Conservation (phyloP, 352 stramenopile species). For the Phytophthora sojae region DNA sequence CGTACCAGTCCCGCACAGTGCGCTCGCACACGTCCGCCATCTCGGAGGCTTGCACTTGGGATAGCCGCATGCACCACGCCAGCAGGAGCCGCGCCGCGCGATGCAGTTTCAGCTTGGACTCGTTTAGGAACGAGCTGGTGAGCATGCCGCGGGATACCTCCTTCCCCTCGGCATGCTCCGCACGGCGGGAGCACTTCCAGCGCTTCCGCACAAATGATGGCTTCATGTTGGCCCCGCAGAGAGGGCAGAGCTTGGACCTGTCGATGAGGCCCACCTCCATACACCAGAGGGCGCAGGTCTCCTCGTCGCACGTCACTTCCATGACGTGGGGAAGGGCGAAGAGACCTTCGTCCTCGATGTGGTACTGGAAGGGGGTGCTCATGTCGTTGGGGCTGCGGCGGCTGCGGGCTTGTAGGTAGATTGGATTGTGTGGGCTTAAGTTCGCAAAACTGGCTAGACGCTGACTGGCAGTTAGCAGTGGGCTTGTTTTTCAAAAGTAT, state of each 20-base stretch:
- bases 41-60: conserved; percentile 3
- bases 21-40: neutral
- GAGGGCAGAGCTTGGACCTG: neutral
- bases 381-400: neutral
- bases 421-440: neutral
- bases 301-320: conserved; percentile 7
- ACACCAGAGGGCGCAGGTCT: neutral
- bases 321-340: neutral
- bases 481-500: too few relatives aligned
- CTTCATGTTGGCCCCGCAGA: too few relatives aligned
- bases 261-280: conserved; percentile 10
- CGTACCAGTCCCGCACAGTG: neutral
- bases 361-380: conserved; percentile 7
- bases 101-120: neutral
- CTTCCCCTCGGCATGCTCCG: neutral
- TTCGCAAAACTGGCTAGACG: neutral
- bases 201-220: too few relatives aligned
- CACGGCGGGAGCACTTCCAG: too few relatives aligned
- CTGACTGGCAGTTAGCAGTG: too few relatives aligned
- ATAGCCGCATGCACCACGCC: conserved; percentile 10
- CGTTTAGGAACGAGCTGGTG: neutral
- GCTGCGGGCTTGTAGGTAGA: neutral
- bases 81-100: neutral
- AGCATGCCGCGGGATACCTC: neutral
- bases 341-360: conserved; percentile 3